phyloP scores from a whole-genome alignment of 441 rosid species.

The Croton setiger region DNA sequence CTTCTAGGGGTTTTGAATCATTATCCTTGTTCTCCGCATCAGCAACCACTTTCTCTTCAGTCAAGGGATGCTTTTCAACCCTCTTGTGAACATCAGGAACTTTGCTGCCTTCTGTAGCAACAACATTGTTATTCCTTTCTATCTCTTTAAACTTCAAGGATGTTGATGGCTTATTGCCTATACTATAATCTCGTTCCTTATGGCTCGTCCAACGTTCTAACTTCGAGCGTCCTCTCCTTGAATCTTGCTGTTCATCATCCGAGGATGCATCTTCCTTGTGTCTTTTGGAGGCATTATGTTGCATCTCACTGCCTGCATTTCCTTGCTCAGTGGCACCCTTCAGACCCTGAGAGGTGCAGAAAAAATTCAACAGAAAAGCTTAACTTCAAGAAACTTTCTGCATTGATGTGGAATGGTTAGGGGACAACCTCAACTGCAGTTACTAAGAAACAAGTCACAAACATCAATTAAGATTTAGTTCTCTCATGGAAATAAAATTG shows the following conservation, averaged over 20 bases:
- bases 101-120: conserved; percentile 36
- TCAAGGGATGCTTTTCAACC: conserved; percentile 34
- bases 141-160: conserved; percentile 61
- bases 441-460: conserved; percentile 3
- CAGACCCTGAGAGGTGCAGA: conserved; percentile 52
- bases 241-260: conserved; percentile 76
- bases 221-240: conserved; percentile 81
- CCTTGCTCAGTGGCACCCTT: conserved; percentile 45
- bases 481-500: neutral
- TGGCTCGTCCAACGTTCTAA: conserved; percentile 99
- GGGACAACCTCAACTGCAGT: conserved; percentile 5
- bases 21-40: conserved; percentile 55
- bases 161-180: conserved; percentile 56
- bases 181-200: conserved; percentile 68
- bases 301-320: conserved; percentile 40
- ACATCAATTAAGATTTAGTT: neutral
- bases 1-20: conserved; percentile 54
- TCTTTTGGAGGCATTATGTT: conserved; percentile 47
- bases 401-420: conserved; percentile 6
- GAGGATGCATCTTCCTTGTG: conserved; percentile 62
- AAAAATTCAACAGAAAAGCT: conserved; percentile 23
- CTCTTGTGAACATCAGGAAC: conserved; percentile 34
- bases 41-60: conserved; percentile 47
- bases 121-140: conserved; percentile 45
- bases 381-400: conserved; percentile 14